Percentiles rank a stretch among this genome's conserved stretches.
These are phyloP conservation scores for Cladophialophora bantiana DNA, from an alignment of 2,329 filamentous ascomycete species.

Conservation along the genomic window DNA sequence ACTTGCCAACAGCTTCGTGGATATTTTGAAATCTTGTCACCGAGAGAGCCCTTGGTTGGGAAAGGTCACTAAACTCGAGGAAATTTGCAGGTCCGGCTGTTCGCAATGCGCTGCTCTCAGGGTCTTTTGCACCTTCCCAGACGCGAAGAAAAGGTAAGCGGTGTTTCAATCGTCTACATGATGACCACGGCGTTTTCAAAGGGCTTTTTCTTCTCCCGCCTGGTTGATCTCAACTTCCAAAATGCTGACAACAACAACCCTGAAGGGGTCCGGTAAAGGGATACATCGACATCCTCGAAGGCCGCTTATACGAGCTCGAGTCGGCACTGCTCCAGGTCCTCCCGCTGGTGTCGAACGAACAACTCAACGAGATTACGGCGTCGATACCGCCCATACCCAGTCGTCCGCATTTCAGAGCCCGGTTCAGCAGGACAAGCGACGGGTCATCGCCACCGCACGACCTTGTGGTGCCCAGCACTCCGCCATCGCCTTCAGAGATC, in stretches of 20 bases:
- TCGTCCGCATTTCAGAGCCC: background rate
- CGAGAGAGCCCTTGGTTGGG: background rate
- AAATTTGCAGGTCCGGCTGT: constrained; percentile 9
- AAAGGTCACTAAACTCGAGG: background rate
- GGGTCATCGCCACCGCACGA: background rate
- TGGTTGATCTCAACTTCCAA: background rate
- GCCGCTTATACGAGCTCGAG: constrained; percentile 2
- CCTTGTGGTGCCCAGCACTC: no score
- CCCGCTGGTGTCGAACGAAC: background rate
- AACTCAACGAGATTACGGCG: background rate
- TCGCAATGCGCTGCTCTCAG: background rate
- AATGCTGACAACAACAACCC: background rate
- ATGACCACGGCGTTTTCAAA: no score
- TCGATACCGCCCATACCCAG: constrained; percentile 3
- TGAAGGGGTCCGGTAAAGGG: constrained; percentile 11
- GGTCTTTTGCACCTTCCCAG: constrained; percentile 11
- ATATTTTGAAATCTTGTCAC: background rate
- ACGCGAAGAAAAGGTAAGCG: constrained; percentile 10
- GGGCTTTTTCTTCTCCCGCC: no score
- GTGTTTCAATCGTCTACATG: background rate
- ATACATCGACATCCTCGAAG: constrained; percentile 14
- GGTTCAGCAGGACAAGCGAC: background rate
- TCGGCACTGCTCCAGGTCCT: background rate
- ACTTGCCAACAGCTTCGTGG: background rate
- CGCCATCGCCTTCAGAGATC: background rate